Evolutionary conservation across 306 rosid genomes (phyloP), one percentile per base, ranked within the genome.

Genomic region (Lotus japonicus): DNA sequence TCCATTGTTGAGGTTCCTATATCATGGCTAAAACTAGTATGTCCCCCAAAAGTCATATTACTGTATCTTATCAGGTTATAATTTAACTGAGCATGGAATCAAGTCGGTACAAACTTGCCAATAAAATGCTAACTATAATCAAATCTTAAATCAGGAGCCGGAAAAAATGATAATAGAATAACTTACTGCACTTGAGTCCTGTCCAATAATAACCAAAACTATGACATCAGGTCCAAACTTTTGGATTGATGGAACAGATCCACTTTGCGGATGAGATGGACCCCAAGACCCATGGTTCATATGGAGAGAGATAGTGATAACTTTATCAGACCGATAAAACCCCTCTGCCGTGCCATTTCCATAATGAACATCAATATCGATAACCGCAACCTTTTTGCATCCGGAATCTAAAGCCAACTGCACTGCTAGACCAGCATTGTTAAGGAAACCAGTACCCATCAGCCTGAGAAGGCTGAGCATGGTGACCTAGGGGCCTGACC

Each of bases 241-340:
- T 12, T 82, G 39, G n/a, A 92, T 31, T 9, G 88, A 84, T 23
- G 96, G 98, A 59, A 77, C 38, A 2, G 91, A 74, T 64, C 96
- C 98, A 73, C 18, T 83, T 73, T 88, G 98, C 0, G 89, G 91
- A 77, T 89, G 92, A 63, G 92, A 87, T 0, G 91, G 81, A 59
- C 98, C 97, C 95, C 95, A 92, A 5, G 98, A 78, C 36, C 98
- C 95, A 82, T 92, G 98, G 72, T 89, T 88, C 98, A 92, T 92
- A 67, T 92, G 97, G 69, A 89, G 95, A 58, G 98, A 92, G 41
- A 82, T 82, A 31, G 98, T 88, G 66, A 92, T 81, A 79, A 92
- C 98, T 57, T 82, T 82, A 75, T 87, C 66, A 2, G 97, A 92
- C 43, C 23, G 58, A 78, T 87, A 89, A 69, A 92, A 92, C n/a